These are phyloP conservation scores for Diplodia scrobiculata DNA, from an alignment of 2,329 filamentous ascomycete species.

Conservation along the genomic window DNA sequence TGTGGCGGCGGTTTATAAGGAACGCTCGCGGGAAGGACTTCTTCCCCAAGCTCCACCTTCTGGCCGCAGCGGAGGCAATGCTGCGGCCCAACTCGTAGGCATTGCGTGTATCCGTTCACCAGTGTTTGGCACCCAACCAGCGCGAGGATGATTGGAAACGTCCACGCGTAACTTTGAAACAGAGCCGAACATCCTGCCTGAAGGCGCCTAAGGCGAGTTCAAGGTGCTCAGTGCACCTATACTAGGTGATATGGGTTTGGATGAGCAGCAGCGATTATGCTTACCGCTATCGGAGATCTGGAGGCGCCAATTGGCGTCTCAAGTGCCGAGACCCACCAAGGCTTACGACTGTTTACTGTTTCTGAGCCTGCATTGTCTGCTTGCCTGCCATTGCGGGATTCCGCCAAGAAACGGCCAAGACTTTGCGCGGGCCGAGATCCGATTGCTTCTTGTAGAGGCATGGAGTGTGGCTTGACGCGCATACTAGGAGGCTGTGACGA, in stretches of 20 bases:
- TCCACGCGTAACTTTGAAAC: slow-evolving; percentile 4
- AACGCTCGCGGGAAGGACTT: no score
- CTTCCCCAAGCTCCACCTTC: background rate
- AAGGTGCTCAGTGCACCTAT: background rate
- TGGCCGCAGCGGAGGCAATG: background rate
- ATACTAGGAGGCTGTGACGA: background rate
- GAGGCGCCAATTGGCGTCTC: background rate
- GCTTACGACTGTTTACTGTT: slow-evolving; percentile 25
- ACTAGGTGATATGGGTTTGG: slow-evolving; percentile 1
- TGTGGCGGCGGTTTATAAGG: background rate
- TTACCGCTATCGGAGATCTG: slow-evolving; percentile 16
- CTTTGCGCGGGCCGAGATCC: background rate
- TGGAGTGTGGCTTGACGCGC: slow-evolving; percentile 1
- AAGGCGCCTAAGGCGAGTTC: background rate
- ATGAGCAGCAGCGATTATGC: slow-evolving; percentile 4
- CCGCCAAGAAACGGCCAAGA: slow-evolving; percentile 16
- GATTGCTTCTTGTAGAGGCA: slow-evolving; percentile 7
- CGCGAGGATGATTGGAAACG: background rate
- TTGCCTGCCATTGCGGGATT: slow-evolving; percentile 5
- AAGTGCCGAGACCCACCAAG: slow-evolving; percentile 14
- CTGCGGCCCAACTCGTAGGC: background rate
- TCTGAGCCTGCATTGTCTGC: background rate
- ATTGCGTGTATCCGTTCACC: background rate
- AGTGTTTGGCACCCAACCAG: slow-evolving; percentile 2
- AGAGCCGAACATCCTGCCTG: slow-evolving; percentile 4